phyloP scores from a whole-genome alignment of 305 asterid species.

The Plantago coronopus region DNA sequence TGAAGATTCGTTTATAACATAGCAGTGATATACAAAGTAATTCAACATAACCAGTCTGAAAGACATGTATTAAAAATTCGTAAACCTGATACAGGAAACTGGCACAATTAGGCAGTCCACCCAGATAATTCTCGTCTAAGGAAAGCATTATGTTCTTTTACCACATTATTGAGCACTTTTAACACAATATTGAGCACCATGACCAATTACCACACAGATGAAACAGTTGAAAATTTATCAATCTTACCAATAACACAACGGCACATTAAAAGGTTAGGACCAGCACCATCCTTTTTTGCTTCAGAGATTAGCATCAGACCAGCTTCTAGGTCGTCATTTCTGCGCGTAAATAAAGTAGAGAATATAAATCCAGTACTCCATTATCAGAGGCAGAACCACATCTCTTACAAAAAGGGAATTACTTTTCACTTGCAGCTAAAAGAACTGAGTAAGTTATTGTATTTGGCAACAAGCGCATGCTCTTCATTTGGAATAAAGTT shows the following conservation, averaged over 20 bases:
- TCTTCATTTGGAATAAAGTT: constrained; percentile 69
- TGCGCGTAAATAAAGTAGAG: constrained; percentile 36
- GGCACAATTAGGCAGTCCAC: constrained; percentile 13
- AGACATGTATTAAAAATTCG: too few species aligned
- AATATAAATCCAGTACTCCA: constrained; percentile 15
- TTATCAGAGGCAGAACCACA: constrained; percentile 21
- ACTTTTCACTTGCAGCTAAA: constrained; percentile 88
- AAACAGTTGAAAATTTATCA: constrained; percentile 18
- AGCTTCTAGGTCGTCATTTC: constrained; percentile 81
- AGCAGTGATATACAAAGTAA: too few species aligned
- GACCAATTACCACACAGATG: constrained; percentile 2
- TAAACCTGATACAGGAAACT: too few species aligned
- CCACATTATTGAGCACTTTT: constrained; percentile 9
- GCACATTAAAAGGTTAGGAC: constrained; percentile 85
- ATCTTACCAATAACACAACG: constrained; percentile 83
- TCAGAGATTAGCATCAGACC: constrained; percentile 76
- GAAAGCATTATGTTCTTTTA: constrained; percentile 6
- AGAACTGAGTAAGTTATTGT: constrained; percentile 86
- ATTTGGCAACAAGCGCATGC: constrained; percentile 64
- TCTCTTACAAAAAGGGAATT: constrained; percentile 36
- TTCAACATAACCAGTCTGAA: too few species aligned
- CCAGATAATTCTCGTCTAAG: constrained; percentile 15
- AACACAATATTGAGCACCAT: too few species aligned
- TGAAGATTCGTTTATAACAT: too few species aligned
- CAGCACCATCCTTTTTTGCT: constrained; percentile 82